phyloP scores from a whole-genome alignment of 2,329 filamentous ascomycete genomes.

The Cladosporium sp. region DNA sequence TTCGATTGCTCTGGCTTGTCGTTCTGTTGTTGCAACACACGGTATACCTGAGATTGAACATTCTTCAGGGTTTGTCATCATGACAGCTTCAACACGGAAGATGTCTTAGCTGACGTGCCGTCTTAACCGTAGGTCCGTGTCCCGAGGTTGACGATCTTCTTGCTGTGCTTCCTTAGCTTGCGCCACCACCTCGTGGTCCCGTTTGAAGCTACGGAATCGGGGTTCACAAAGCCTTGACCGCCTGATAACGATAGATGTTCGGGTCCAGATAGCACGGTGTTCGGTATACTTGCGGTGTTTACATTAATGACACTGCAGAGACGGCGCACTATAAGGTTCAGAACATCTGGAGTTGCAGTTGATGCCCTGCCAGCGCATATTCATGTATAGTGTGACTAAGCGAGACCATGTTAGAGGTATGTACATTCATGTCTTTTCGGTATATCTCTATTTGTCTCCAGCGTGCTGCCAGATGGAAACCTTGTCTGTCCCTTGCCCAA shows the following conservation, averaged over 20 bases:
- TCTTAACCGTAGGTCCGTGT: slow-evolving; percentile 12
- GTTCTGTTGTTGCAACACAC: neutral
- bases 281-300: neutral
- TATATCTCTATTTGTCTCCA: neutral
- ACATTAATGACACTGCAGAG: neutral
- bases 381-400: neutral
- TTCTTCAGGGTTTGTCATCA: slow-evolving; percentile 8
- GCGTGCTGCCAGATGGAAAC: slow-evolving; percentile 52
- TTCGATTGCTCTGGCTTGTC: no score
- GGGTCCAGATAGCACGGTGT: neutral
- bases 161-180: neutral
- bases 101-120: neutral
- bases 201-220: neutral
- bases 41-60: neutral
- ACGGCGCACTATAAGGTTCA: neutral
- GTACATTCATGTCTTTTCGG: neutral
- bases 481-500: slow-evolving; percentile 54
- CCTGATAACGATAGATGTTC: neutral
- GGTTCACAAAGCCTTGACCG: slow-evolving; percentile 3
- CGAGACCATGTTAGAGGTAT: neutral
- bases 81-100: neutral
- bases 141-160: slow-evolving; percentile 12
- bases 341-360: neutral
- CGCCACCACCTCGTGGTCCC: slow-evolving; percentile 10
- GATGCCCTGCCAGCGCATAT: neutral